Conservation (phyloP, 2,329 filamentous ascomycete genomes). For the Colletotrichum eleusines region DNA sequence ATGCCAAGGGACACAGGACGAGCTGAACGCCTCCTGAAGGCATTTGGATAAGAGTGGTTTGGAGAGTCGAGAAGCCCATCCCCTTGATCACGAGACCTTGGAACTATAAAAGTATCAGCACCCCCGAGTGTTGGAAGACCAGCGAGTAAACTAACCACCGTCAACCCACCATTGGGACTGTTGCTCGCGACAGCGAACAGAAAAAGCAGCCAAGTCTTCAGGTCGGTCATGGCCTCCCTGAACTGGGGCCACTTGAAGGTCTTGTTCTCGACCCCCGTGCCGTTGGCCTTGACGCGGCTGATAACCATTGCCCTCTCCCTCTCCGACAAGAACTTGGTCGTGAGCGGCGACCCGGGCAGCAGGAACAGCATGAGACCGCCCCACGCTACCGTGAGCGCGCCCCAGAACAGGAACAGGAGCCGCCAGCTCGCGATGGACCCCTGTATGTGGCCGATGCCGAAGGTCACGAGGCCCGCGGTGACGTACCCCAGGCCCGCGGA, state of each 20-base stretch:
- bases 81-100: slow-evolving; percentile 73
- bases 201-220: slow-evolving; percentile 70
- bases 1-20: slow-evolving; percentile 35
- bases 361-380: slow-evolving; percentile 69
- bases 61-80: slow-evolving; percentile 70
- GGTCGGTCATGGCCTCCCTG: slow-evolving; percentile 60
- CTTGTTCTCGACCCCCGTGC: slow-evolving; percentile 80
- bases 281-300: slow-evolving; percentile 78
- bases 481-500: slow-evolving; percentile 71
- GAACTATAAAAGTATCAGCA: slow-evolving; percentile 65
- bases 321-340: slow-evolving; percentile 66
- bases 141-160: neutral
- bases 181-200: slow-evolving; percentile 72
- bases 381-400: slow-evolving; percentile 69
- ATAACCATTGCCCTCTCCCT: slow-evolving; percentile 76
- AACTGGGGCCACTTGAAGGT: slow-evolving; percentile 77
- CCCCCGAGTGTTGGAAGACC: neutral
- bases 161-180: slow-evolving; percentile 62
- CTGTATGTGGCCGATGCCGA: slow-evolving; percentile 66
- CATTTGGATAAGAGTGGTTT: slow-evolving; percentile 73
- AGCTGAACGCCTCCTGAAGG: slow-evolving; percentile 64
- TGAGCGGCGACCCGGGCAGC: slow-evolving; percentile 68
- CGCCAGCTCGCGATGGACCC: slow-evolving; percentile 52
- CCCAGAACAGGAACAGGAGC: slow-evolving; percentile 71
- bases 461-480: slow-evolving; percentile 66